These are phyloP conservation scores for Helotiales sp. DNA, from an alignment of 2,329 filamentous ascomycete species.

Conservation along the genomic window DNA sequence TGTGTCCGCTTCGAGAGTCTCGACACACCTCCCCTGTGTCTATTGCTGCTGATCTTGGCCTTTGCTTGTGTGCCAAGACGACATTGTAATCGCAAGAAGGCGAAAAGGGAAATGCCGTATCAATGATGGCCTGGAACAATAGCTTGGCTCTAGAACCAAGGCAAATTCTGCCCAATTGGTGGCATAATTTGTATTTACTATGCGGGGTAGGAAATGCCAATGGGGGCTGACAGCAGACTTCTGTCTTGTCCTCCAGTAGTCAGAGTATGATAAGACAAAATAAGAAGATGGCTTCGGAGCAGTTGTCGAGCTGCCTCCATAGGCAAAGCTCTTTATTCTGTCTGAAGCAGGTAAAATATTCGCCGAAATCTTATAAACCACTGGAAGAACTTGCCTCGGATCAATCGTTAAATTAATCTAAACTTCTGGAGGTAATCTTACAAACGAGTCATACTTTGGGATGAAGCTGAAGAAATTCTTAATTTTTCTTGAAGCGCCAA, in stretches of 20 bases:
- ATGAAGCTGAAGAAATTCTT: not conserved
- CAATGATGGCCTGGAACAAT: not conserved
- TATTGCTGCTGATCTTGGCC: not conserved
- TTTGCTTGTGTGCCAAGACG: not conserved
- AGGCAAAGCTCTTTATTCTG: not conserved
- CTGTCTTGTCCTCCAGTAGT: not conserved
- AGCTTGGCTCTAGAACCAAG: not conserved
- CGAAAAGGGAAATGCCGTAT: conserved; percentile 1
- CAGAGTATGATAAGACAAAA: not conserved
- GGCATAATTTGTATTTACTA: not conserved
- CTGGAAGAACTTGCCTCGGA: too few relatives aligned
- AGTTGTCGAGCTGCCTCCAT: conserved; percentile 2
- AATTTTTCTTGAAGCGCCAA: not conserved
- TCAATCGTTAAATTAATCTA: not conserved
- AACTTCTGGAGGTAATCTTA: not conserved
- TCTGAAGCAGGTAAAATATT: not conserved
- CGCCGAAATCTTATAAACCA: too few relatives aligned
- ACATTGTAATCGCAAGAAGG: not conserved
- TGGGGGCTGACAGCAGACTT: not conserved
- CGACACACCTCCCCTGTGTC: not conserved
- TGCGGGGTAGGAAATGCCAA: not conserved
- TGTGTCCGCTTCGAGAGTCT: not conserved
- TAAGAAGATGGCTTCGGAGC: conserved; percentile 6
- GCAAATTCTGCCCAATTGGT: not conserved
- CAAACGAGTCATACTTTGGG: not conserved